Evolutionary conservation across 2,329 filamentous ascomycete species (phyloP).

Genomic region (Verticillium longisporum): DNA sequence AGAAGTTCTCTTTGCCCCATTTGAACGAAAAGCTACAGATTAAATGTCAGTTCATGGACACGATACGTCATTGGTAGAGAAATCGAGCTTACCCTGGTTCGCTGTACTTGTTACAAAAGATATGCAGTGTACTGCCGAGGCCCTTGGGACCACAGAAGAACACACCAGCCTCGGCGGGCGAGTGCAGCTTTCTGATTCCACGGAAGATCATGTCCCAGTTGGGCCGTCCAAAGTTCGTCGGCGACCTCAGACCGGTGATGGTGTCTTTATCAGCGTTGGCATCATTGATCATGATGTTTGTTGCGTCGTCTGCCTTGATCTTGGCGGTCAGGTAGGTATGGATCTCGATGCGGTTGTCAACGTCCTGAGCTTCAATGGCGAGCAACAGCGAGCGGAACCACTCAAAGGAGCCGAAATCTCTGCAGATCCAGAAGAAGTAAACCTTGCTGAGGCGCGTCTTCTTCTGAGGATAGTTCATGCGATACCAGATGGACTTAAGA

Average conservation of each 20-base stretch:
- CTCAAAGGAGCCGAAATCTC: conserved; percentile 82
- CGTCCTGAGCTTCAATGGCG: conserved; percentile 80
- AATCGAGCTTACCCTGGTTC: conserved; percentile 60
- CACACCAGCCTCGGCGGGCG: conserved; percentile 65
- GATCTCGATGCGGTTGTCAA: conserved; percentile 79
- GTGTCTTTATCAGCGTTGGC: conserved; percentile 78
- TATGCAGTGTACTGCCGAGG: conserved; percentile 67
- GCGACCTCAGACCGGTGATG: conserved; percentile 74
- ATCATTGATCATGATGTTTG: conserved; percentile 91
- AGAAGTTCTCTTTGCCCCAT: conserved; percentile 66
- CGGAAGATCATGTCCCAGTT: conserved; percentile 92
- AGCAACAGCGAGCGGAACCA: conserved; percentile 82
- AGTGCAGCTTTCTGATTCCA: conserved; percentile 71
- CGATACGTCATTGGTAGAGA: not conserved
- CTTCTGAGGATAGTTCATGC: conserved; percentile 80
- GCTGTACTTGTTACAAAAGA: conserved; percentile 84
- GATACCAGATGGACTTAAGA: conserved; percentile 88
- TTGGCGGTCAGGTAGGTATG: conserved; percentile 84
- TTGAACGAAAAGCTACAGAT: conserved; percentile 52
- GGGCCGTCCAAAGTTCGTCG: conserved; percentile 78
- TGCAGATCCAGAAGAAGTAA: conserved; percentile 90
- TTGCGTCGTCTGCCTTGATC: conserved; percentile 79
- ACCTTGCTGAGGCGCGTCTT: conserved; percentile 77
- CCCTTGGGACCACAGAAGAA: conserved; percentile 85
- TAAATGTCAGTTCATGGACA: conserved; percentile 12